Conservation (phyloP, 306 rosid genomes). For the Lathyrus oleraceus region DNA sequence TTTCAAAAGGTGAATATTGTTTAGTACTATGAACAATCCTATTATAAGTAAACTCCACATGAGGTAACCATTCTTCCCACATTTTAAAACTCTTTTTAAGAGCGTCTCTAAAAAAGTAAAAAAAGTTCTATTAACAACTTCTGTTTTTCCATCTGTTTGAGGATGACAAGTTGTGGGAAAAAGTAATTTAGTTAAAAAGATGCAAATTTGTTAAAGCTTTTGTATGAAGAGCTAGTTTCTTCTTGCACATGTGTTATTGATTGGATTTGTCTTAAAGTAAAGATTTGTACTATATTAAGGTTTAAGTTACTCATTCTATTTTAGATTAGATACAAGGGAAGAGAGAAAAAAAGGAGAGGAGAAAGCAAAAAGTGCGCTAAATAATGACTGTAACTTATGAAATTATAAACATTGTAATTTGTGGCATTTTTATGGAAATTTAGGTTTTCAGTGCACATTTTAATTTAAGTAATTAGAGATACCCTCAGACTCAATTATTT, state of each 20-base stretch:
- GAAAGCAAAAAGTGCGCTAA: not conserved
- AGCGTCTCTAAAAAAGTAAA: too few relatives aligned
- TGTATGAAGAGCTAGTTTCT: not conserved
- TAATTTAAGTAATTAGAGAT: not conserved
- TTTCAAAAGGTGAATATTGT: too few relatives aligned
- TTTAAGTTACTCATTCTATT: slow-evolving; percentile 10
- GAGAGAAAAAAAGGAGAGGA: slow-evolving; percentile 5
- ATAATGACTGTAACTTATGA: not conserved
- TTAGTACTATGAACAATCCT: too few relatives aligned
- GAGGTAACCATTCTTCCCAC: too few relatives aligned
- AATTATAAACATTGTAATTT: not conserved
- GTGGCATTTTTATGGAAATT: not conserved
- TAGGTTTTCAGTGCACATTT: not conserved
- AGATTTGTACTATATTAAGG: not conserved
- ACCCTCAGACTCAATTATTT: not conserved
- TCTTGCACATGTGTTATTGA: not conserved
- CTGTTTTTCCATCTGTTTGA: too few relatives aligned
- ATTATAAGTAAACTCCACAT: too few relatives aligned
- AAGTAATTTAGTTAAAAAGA: too few relatives aligned
- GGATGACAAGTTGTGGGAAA: too few relatives aligned
- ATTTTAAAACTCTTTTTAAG: too few relatives aligned
- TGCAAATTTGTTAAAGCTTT: not conserved
- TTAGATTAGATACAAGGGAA: slow-evolving; percentile 9
- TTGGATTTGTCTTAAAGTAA: not conserved
- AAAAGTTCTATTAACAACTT: too few relatives aligned